Conservation (phyloP, 1,284 basidiomycete genomes). For the Meira nashicola region DNA sequence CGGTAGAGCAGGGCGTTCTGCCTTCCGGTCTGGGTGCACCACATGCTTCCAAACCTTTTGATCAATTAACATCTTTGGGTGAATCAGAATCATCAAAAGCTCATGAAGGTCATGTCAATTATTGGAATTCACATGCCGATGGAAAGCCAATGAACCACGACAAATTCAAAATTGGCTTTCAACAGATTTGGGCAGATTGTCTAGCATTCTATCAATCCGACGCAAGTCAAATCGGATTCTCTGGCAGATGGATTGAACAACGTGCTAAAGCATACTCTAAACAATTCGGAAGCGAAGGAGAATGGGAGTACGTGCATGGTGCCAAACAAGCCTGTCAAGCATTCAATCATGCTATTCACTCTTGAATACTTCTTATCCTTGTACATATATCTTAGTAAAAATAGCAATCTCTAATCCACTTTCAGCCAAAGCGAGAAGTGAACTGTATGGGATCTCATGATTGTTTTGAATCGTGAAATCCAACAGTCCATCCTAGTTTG, state of each 20-base stretch:
- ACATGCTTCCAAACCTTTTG: neutral
- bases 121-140: conserved; percentile 58
- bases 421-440: no score
- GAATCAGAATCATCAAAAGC: conserved; percentile 59
- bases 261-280: conserved; percentile 58
- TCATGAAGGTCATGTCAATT: conserved; percentile 5
- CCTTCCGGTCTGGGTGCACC: conserved; percentile 49
- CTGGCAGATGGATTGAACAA: conserved; percentile 61
- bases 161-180: conserved; percentile 66
- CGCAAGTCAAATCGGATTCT: conserved; percentile 63
- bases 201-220: conserved; percentile 57
- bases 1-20: conserved; percentile 64
- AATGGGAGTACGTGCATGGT: conserved; percentile 58
- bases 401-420: no score
- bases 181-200: conserved; percentile 68
- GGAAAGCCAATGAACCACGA: conserved; percentile 61
- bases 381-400: no score
- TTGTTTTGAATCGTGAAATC: no score
- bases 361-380: no score
- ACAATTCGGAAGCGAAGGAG: conserved; percentile 53
- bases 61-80: neutral
- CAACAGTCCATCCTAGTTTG: no score
- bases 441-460: no score
- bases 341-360: no score
- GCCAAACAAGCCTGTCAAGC: neutral